Evolutionary conservation across 805 yeast genomes (phyloP), one percentile per base, ranked within the genome.

Genomic region (Kurtzmaniella cleridarum): DNA sequence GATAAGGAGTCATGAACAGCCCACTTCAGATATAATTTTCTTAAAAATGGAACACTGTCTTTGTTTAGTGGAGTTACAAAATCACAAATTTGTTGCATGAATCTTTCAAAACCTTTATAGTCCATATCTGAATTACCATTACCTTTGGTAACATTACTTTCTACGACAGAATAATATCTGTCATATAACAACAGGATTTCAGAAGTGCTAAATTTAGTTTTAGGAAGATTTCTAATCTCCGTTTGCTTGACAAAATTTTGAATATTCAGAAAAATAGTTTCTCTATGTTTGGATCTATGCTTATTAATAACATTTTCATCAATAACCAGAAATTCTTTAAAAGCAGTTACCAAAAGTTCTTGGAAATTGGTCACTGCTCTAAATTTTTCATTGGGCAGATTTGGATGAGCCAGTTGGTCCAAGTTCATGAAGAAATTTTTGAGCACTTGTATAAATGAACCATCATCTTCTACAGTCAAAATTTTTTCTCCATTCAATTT

Each of bases 201-300:
- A 0, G 71, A 79, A 18, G 61, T 67, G 3, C 70, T 57, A 27
- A 91, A 62, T 53, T 84, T 76, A 1, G 86, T 77, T 54, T 82
- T 81, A 27, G 95, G 91, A 39, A 91, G 65, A 59, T 88, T 90
- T 48, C 98, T 73, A 30, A 93, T 58, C 59, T 93, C 96, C 0
- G 97, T 87, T 41, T 96, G 73, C 60, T 91, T 93, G 27, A 93
- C 95, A 65, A 91, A 91, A 1, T 80, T 72, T 48, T 93, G 95
- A 44, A 91, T 88, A 39, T 93, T 91, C 50, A 76, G 85, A 53
- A 85, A 79, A 32, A 93, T 91, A 33, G 81, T 77, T 48, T 81
- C 79, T 59, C 89, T 80, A 57, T 78, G 81, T 54, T 75, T 83
- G 17, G 73, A 67, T 38, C 98, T 75, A 51, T 80, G 82, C 41